Conservation (phyloP, 78 protist genomes). For the Emiliania huxleyi region DNA sequence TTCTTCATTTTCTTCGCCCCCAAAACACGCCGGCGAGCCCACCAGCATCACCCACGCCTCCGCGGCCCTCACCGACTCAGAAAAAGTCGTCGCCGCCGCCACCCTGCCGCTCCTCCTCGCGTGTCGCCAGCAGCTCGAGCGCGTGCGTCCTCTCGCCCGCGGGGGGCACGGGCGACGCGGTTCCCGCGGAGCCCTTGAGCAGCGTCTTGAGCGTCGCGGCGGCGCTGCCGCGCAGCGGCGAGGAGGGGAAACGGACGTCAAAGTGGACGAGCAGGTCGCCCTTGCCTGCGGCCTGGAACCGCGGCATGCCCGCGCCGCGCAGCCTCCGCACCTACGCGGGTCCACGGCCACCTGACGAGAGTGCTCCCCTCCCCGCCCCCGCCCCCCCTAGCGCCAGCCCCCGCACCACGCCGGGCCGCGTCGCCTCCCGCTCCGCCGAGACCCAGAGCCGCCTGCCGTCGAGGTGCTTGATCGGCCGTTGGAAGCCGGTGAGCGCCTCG, state of each 20-base stretch:
- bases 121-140: neutral
- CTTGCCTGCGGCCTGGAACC: neutral
- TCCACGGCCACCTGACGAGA: no score
- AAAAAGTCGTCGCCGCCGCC: no score
- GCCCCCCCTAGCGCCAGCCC: no score
- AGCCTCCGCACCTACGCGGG: no score
- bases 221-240: neutral
- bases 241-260: neutral
- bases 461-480: neutral
- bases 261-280: neutral
- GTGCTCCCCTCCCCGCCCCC: no score
- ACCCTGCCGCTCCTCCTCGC: no score
- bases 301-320: neutral
- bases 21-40: no score
- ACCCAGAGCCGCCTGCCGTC: neutral
- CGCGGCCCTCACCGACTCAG: no score
- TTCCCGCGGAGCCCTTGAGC: neutral
- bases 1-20: no score
- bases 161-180: neutral
- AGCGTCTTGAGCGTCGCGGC: neutral
- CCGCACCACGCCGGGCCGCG: neutral
- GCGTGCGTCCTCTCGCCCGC: neutral
- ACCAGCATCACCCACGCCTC: no score
- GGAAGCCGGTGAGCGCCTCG: conserved; percentile 9
- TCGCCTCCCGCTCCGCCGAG: neutral